phyloP scores from a whole-genome alignment of 208 protist species.

The Leishmania guyanensis region DNA sequence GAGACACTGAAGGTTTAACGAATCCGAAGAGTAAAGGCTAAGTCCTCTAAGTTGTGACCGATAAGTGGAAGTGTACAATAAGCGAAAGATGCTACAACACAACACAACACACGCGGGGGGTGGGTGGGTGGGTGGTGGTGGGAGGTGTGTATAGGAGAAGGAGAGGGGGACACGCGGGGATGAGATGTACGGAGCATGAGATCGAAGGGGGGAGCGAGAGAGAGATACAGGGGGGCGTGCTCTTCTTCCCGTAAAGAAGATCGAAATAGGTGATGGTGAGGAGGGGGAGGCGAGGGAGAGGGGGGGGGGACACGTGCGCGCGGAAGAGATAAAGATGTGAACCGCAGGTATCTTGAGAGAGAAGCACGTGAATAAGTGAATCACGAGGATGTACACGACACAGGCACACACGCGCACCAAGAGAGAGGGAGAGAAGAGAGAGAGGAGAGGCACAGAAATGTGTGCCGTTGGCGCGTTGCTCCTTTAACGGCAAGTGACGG shows the following conservation, averaged over 20 bases:
- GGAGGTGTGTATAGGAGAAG: background rate
- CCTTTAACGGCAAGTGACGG: background rate
- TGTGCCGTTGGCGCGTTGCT: background rate
- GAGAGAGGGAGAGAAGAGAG: background rate
- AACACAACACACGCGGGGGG: background rate
- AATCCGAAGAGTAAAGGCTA: background rate
- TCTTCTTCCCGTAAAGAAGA: background rate
- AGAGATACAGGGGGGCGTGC: background rate
- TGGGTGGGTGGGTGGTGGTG: background rate
- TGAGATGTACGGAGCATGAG: background rate
- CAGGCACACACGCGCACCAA: background rate
- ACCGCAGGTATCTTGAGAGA: background rate
- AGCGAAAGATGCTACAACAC: background rate
- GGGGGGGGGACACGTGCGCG: background rate
- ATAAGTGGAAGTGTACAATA: background rate
- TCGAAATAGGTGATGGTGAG: background rate
- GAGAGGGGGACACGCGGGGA: background rate
- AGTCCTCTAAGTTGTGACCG: background rate
- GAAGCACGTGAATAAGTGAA: background rate
- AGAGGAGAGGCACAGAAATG: background rate
- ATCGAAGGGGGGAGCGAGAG: background rate
- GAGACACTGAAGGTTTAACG: background rate
- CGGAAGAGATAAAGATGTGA: background rate
- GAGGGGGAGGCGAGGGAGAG: background rate
- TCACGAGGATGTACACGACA: background rate